A percentile compares a stretch with the other conserved stretches of the same genome.
Conservation (phyloP, 352 stramenopile species). For the Pythium diclinum region DNA sequence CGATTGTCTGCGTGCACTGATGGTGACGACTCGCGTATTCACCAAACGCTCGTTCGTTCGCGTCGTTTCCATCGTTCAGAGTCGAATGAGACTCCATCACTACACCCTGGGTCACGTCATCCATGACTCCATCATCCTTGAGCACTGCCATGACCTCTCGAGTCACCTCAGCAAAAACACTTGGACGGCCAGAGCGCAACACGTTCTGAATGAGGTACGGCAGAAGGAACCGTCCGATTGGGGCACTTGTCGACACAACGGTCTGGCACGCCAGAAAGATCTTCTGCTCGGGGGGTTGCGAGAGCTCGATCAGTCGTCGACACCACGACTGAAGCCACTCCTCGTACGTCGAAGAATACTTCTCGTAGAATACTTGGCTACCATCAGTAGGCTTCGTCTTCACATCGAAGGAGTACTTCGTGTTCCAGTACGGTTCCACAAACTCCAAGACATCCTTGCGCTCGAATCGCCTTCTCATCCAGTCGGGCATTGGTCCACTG, state of each 20-base stretch:
- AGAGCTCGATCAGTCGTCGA: conserved; percentile 68
- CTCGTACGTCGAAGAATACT: conserved; percentile 70
- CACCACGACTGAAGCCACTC: conserved; percentile 83
- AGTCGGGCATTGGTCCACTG: conserved; percentile 59
- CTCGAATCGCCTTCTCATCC: conserved; percentile 84
- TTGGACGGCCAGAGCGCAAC: conserved; percentile 54
- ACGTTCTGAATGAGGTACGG: conserved; percentile 88
- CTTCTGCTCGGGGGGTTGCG: conserved; percentile 77
- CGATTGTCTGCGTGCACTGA: conserved; percentile 83
- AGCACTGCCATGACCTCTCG: conserved; percentile 80
- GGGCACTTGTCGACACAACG: conserved; percentile 57
- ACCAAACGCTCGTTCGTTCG: conserved; percentile 28
- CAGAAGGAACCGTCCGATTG: conserved; percentile 77
- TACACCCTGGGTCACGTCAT: conserved; percentile 17
- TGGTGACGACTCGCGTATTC: conserved; percentile 79
- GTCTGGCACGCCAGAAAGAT: conserved; percentile 74
- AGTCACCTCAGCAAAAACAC: conserved; percentile 71
- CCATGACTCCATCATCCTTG: conserved; percentile 62
- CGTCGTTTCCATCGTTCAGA: conserved; percentile 16
- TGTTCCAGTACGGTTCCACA: conserved; percentile 88
- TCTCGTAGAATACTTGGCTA: conserved; percentile 68
- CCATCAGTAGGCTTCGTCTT: conserved; percentile 23
- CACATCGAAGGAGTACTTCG: conserved; percentile 59
- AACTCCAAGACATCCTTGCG: conserved; percentile 84
- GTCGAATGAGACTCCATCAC: background rate